Percentiles rank a stretch among this genome's conserved stretches.
Evolutionary conservation across 768 basidiomycete genomes (phyloP).

Genomic region (Boletus huronensis): DNA sequence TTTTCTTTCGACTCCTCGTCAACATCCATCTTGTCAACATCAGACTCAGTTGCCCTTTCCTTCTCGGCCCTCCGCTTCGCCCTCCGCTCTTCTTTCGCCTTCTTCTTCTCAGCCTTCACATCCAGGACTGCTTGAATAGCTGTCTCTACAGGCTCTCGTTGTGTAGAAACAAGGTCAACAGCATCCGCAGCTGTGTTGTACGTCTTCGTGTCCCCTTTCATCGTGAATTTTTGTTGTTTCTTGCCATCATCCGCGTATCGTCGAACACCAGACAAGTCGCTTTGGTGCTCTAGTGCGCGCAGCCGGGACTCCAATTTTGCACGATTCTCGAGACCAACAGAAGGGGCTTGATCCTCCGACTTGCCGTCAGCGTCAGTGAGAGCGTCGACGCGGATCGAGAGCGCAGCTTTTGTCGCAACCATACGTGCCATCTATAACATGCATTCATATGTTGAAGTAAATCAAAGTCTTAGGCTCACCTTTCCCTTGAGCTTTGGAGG

Average conservation of each 20-base stretch:
- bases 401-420: conserved; percentile 97
- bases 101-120: conserved; percentile 84
- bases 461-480: conserved; percentile 36
- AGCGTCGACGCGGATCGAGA: conserved; percentile 97
- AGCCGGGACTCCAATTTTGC: conserved; percentile 94
- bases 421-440: conserved; percentile 88
- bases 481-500: conserved; percentile 98
- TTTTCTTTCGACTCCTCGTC: conserved; percentile 35
- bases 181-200: conserved; percentile 89
- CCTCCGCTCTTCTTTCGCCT: conserved; percentile 71
- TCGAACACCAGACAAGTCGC: conserved; percentile 69
- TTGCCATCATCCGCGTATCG: conserved; percentile 57
- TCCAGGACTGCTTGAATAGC: conserved; percentile 75
- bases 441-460: conserved; percentile 1
- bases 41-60: conserved; percentile 45
- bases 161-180: conserved; percentile 80
- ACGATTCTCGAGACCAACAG: conserved; percentile 90
- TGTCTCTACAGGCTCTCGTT: conserved; percentile 71
- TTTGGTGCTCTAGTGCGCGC: conserved; percentile 81
- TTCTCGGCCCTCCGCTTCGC: conserved; percentile 59
- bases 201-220: conserved; percentile 70
- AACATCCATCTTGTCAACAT: conserved; percentile 43
- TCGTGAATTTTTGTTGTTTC: conserved; percentile 79
- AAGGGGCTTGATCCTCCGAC: conserved; percentile 73
- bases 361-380: conserved; percentile 91